A percentile compares a stretch with the other conserved stretches of the same genome.
phyloP scores from a whole-genome alignment of 2,329 filamentous ascomycete genomes.

The Calonectria crousiana region DNA sequence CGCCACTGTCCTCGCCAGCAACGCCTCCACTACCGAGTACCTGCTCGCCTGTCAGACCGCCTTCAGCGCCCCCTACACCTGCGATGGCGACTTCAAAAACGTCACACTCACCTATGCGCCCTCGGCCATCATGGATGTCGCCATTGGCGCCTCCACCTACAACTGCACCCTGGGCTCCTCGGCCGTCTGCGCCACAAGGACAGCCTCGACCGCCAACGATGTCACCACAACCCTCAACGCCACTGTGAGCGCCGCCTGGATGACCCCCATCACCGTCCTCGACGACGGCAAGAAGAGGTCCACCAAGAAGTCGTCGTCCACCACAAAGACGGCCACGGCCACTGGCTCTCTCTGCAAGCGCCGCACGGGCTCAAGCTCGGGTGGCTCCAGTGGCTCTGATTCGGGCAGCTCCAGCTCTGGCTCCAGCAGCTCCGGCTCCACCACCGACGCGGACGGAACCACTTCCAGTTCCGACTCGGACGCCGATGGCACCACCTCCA shows the following conservation, averaged over 20 bases:
- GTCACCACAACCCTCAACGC: constrained; percentile 28
- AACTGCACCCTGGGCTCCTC: constrained; percentile 26
- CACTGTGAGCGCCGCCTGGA: constrained; percentile 29
- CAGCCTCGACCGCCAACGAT: background rate
- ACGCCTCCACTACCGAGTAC: constrained; percentile 36
- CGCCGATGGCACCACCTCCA: background rate
- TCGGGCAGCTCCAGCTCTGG: background rate
- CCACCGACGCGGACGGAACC: background rate
- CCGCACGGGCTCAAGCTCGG: background rate
- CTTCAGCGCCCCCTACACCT: constrained; percentile 29
- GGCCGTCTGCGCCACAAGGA: constrained; percentile 32
- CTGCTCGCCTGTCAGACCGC: constrained; percentile 39
- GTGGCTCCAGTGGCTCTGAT: background rate
- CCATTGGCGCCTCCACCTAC: constrained; percentile 34
- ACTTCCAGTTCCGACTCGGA: background rate
- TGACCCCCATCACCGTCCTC: constrained; percentile 36
- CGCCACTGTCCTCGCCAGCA: constrained; percentile 37
- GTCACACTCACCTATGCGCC: constrained; percentile 36
- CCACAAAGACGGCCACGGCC: constrained; percentile 25
- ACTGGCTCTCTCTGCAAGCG: background rate
- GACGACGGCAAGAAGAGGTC: constrained; percentile 24
- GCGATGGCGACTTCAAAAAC: constrained; percentile 35
- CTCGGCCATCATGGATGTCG: constrained; percentile 24
- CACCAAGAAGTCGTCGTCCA: constrained; percentile 1
- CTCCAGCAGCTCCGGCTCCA: background rate